Evolutionary conservation across 2,329 filamentous ascomycete species (phyloP).

Genomic region (Albifimbria verrucaria): DNA sequence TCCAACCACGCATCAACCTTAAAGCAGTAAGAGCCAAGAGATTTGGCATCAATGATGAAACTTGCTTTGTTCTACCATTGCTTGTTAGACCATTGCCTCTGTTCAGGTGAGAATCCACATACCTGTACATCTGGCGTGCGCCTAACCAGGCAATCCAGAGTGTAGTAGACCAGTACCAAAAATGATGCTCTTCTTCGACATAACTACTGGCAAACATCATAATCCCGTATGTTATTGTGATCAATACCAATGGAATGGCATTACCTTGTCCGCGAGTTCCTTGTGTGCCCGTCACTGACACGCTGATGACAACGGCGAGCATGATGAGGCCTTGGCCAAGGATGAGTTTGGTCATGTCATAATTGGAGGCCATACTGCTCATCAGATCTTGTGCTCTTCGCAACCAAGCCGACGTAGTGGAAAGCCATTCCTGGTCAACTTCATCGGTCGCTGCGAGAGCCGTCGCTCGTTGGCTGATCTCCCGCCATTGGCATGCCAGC

Average conservation of each 20-base stretch:
- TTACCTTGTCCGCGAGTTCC: constrained; percentile 8
- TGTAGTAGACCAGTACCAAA: constrained; percentile 90
- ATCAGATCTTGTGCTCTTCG: constrained; percentile 72
- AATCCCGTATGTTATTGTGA: constrained; percentile 63
- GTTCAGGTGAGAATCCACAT: not conserved
- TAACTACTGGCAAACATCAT: constrained; percentile 99
- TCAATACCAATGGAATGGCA: constrained; percentile 42
- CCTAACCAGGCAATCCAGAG: constrained; percentile 62
- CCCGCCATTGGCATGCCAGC: constrained; percentile 67
- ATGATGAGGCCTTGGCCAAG: constrained; percentile 39
- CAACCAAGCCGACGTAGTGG: constrained; percentile 58
- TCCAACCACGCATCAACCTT: constrained; percentile 76
- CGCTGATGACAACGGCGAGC: constrained; percentile 22
- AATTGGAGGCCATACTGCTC: constrained; percentile 90
- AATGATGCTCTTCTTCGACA: constrained; percentile 97
- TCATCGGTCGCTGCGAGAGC: constrained; percentile 17
- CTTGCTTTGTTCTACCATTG: constrained; percentile 19
- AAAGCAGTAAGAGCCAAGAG: constrained; percentile 55
- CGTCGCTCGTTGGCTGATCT: constrained; percentile 22
- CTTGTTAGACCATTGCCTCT: not conserved
- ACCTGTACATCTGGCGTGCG: constrained; percentile 43
- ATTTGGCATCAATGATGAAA: constrained; percentile 27
- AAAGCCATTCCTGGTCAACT: constrained; percentile 37
- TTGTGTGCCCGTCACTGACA: constrained; percentile 8
- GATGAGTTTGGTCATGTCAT: constrained; percentile 65